Evolutionary conservation across 2,329 filamentous ascomycete genomes (phyloP).

Genomic region (Balansia obtecta): DNA sequence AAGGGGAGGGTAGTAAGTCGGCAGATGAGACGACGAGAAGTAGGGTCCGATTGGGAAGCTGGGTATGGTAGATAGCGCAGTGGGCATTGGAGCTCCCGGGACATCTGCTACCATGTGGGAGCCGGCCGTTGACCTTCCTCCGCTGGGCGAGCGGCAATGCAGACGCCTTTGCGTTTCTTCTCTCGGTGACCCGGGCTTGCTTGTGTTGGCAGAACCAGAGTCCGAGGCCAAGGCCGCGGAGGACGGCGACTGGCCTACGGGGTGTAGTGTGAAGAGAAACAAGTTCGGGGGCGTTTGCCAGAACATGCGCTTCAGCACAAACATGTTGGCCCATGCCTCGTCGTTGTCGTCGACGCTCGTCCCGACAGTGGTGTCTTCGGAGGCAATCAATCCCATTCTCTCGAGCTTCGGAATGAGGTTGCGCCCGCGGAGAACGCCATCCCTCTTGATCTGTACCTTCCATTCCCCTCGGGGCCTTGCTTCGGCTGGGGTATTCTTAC

Average conservation of each 20-base stretch:
- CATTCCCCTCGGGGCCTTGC: slow-evolving; percentile 77
- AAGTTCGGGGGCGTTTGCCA: slow-evolving; percentile 85
- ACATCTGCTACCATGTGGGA: slow-evolving; percentile 22
- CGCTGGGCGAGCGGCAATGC: slow-evolving; percentile 8
- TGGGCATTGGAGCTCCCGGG: slow-evolving; percentile 26
- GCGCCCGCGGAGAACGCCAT: slow-evolving; percentile 76
- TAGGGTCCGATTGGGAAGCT: slow-evolving; percentile 53
- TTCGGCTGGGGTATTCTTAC: slow-evolving; percentile 49
- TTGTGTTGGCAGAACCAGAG: slow-evolving; percentile 31
- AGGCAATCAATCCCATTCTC: slow-evolving; percentile 77
- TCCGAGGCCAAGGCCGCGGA: slow-evolving; percentile 35
- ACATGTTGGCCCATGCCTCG: slow-evolving; percentile 67
- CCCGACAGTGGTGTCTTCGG: slow-evolving; percentile 64
- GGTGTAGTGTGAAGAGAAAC: slow-evolving; percentile 77
- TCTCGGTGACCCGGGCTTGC: slow-evolving; percentile 11
- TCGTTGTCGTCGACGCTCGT: slow-evolving; percentile 46
- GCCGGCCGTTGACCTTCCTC: slow-evolving; percentile 6
- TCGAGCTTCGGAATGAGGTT: slow-evolving; percentile 84
- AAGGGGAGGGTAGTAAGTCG: slow-evolving; percentile 79
- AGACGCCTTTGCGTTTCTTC: slow-evolving; percentile 1
- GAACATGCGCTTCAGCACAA: slow-evolving; percentile 67
- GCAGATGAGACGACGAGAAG: slow-evolving; percentile 70
- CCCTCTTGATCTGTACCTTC: slow-evolving; percentile 70
- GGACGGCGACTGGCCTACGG: slow-evolving; percentile 23
- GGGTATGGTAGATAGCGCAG: slow-evolving; percentile 18